These are phyloP conservation scores for Claviceps paspali DNA, from an alignment of 2,329 filamentous ascomycete genomes.

Conservation along the genomic window DNA sequence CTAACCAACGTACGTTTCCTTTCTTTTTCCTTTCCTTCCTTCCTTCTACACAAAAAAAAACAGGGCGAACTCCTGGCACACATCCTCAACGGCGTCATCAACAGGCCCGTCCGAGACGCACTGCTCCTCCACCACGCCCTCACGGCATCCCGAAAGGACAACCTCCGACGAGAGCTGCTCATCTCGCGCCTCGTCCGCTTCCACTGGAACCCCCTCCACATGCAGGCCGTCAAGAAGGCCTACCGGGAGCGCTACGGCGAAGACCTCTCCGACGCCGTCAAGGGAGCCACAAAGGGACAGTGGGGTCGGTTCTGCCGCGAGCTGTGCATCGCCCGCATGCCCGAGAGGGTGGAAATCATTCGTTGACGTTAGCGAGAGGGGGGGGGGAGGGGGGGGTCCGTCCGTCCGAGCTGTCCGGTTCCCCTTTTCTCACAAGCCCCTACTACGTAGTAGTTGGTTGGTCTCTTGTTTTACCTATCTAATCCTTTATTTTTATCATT, in stretches of 20 bases:
- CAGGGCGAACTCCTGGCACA: conserved; percentile 84
- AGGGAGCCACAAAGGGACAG: conserved; percentile 59
- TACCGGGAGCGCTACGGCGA: conserved; percentile 64
- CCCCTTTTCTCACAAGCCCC: too few relatives aligned
- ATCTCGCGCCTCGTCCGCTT: conserved; percentile 76
- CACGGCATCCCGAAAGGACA: conserved; percentile 53
- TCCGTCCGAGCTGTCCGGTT: too few relatives aligned
- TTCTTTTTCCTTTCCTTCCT: conserved; percentile 12
- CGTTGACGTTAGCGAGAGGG: neutral
- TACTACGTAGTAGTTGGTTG: too few relatives aligned
- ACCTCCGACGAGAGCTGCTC: conserved; percentile 67
- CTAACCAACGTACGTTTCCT: too few relatives aligned
- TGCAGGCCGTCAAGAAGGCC: conserved; percentile 63
- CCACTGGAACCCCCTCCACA: conserved; percentile 81
- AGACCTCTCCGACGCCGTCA: conserved; percentile 63
- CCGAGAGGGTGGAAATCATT: conserved; percentile 15
- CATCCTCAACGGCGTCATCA: conserved; percentile 92
- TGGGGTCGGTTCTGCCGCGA: conserved; percentile 64
- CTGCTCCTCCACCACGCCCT: conserved; percentile 84
- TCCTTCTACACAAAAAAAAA: too few relatives aligned
- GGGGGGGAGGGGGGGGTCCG: too few relatives aligned
- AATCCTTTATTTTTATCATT: too few relatives aligned
- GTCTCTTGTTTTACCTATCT: too few relatives aligned
- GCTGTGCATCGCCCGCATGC: conserved; percentile 48
- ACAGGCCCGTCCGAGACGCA: conserved; percentile 84